Conservation (phyloP, 2,329 filamentous ascomycete genomes). For the Westerdykella ornata region DNA sequence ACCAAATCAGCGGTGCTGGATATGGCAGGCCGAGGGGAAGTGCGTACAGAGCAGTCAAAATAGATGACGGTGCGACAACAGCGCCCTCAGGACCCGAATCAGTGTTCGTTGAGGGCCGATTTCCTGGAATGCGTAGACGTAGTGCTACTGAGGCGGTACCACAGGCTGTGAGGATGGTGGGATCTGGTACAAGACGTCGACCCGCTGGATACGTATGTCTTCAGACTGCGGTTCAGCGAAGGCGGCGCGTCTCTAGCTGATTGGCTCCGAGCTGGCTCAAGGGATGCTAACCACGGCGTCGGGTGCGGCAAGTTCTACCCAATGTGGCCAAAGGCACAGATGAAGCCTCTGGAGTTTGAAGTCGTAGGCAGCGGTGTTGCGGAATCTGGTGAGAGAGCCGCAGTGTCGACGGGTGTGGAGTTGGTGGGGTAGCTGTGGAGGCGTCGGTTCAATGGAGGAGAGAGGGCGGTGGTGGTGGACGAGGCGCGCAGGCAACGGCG, state of each 20-base stretch:
- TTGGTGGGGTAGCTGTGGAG: slow-evolving; percentile 13
- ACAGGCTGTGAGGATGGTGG: slow-evolving; percentile 33
- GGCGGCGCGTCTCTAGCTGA: slow-evolving; percentile 12
- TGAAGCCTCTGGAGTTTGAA: slow-evolving; percentile 11
- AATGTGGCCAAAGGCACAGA: slow-evolving; percentile 17
- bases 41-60: slow-evolving; percentile 38
- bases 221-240: slow-evolving; percentile 22
- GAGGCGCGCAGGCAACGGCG: slow-evolving; percentile 38
- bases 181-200: slow-evolving; percentile 31
- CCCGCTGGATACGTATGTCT: slow-evolving; percentile 23
- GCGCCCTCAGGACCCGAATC: slow-evolving; percentile 28
- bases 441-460: slow-evolving; percentile 12
- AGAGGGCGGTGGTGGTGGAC: slow-evolving; percentile 28
- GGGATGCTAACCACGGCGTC: slow-evolving; percentile 19
- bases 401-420: slow-evolving; percentile 19
- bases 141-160: slow-evolving; percentile 38
- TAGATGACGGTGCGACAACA: slow-evolving; percentile 34
- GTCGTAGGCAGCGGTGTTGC: slow-evolving; percentile 26
- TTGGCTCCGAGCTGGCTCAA: slow-evolving; percentile 19
- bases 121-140: slow-evolving; percentile 44
- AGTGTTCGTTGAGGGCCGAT: slow-evolving; percentile 36
- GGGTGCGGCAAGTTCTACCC: slow-evolving; percentile 25
- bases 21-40: slow-evolving; percentile 33
- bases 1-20: slow-evolving; percentile 34
- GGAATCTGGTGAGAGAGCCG: no score